Conservation (phyloP, 768 basidiomycete species). For the Tubosaeta brunneosetosa region DNA sequence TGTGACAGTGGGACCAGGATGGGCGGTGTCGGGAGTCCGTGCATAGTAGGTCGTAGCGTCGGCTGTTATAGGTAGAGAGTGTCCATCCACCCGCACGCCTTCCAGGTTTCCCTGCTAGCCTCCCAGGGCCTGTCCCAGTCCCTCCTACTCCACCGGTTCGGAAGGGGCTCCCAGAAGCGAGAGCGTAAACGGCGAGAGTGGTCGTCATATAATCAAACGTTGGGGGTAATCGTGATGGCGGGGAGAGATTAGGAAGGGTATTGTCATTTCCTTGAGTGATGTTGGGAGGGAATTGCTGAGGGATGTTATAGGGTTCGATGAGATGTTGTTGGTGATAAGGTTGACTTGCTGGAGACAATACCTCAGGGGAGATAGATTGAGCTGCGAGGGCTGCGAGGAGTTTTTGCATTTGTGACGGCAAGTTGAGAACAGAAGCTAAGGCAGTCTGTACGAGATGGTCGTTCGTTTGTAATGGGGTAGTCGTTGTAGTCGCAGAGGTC, state of each 20-base stretch:
- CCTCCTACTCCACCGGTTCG: no score
- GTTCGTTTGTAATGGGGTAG: slow-evolving; percentile 20
- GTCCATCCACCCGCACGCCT: no score
- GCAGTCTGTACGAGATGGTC: slow-evolving; percentile 46
- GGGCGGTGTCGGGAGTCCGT: no score
- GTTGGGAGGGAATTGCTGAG: slow-evolving; percentile 3
- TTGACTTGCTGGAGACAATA: slow-evolving; percentile 16
- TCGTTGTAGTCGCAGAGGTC: slow-evolving; percentile 7
- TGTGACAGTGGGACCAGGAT: no score
- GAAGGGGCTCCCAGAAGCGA: slow-evolving; percentile 23
- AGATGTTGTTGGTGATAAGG: slow-evolving; percentile 20
- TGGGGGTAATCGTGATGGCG: slow-evolving; percentile 14
- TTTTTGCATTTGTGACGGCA: slow-evolving; percentile 55
- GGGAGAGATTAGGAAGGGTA: slow-evolving; percentile 2
- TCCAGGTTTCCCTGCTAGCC: no score
- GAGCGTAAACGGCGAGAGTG: slow-evolving; percentile 21
- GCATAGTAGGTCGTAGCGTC: no score
- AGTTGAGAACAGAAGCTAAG: slow-evolving; percentile 45
- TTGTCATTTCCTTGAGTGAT: slow-evolving; percentile 1
- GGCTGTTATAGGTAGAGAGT: no score
- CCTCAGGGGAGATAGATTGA: slow-evolving; percentile 22
- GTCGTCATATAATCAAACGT: slow-evolving; percentile 20
- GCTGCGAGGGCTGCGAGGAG: slow-evolving; percentile 43
- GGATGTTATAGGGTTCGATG: slow-evolving; percentile 26
- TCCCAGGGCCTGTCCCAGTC: no score